phyloP scores from a whole-genome alignment of 2,329 filamentous ascomycete genomes.

The Zymoseptoria tritici region DNA sequence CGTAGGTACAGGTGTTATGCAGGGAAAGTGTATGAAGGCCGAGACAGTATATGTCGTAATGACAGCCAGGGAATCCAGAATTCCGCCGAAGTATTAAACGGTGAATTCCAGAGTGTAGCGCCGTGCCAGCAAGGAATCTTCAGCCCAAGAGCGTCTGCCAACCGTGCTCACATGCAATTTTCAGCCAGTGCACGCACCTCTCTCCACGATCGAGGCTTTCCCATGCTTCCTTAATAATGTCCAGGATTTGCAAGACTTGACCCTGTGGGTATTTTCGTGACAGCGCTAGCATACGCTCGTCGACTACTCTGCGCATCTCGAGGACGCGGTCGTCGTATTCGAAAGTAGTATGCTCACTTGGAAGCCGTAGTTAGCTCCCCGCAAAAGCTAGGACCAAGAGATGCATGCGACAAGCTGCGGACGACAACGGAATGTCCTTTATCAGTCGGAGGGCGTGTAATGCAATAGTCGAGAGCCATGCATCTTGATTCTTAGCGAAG shows the following conservation, averaged over 20 bases:
- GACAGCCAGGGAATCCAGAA: no score
- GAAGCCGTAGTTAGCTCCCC: constrained; percentile 44
- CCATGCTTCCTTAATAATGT: constrained; percentile 49
- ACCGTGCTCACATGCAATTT: constrained; percentile 50
- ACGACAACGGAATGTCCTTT: constrained; percentile 44
- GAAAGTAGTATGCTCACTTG: constrained; percentile 29
- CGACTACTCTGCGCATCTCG: constrained; percentile 41
- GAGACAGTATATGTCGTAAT: no score
- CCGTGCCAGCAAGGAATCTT: neutral
- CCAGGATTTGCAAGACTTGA: constrained; percentile 43
- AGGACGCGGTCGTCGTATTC: constrained; percentile 31
- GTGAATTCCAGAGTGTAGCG: no score
- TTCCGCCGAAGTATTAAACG: no score
- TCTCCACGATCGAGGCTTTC: constrained; percentile 42
- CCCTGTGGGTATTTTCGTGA: constrained; percentile 44
- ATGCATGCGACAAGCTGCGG: constrained; percentile 48
- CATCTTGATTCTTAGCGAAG: constrained; percentile 11
- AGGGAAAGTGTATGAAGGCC: no score
- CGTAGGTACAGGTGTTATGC: no score
- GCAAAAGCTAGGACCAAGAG: constrained; percentile 46
- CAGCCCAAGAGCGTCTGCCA: constrained; percentile 51
- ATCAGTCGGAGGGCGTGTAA: constrained; percentile 45
- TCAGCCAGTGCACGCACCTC: constrained; percentile 47
- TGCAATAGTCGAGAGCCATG: constrained; percentile 46
- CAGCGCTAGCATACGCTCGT: constrained; percentile 42